Evolutionary conservation across 106 monocot species (phyloP).

Genomic region (Acorus calamus): DNA sequence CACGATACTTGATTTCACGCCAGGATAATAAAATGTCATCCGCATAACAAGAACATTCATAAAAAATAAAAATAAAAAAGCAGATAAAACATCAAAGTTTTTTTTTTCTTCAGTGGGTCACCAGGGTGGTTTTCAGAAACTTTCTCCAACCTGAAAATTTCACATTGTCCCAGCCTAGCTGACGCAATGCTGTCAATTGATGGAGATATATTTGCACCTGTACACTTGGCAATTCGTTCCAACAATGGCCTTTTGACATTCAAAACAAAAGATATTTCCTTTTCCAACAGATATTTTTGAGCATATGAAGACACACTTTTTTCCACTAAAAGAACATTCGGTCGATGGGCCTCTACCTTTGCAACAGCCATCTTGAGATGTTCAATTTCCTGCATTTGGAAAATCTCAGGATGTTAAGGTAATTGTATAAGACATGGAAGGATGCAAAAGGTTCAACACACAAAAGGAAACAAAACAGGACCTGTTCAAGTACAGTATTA

Average conservation of each 20-base stretch:
- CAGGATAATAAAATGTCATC: not conserved
- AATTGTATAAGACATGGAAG: too few species aligned
- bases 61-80: not conserved
- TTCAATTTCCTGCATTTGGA: slow-evolving; percentile 51
- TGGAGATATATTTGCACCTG: slow-evolving; percentile 64
- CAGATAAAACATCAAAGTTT: slow-evolving; percentile 56
- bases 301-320: slow-evolving; percentile 87
- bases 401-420: too few species aligned
- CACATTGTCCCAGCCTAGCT: slow-evolving; percentile 63
- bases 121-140: slow-evolving; percentile 24
- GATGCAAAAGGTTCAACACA: too few species aligned
- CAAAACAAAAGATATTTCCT: slow-evolving; percentile 90
- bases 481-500: slow-evolving; percentile 69
- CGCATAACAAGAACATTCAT: not conserved
- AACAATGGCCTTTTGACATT: slow-evolving; percentile 75
- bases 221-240: slow-evolving; percentile 78
- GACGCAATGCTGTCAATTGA: slow-evolving; percentile 54
- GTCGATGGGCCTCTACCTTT: slow-evolving; percentile 64
- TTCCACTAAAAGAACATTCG: slow-evolving; percentile 84
- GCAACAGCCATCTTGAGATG: slow-evolving; percentile 44
- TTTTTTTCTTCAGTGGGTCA: slow-evolving; percentile 35
- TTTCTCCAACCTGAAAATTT: slow-evolving; percentile 54
- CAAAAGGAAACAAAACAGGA: not conserved
- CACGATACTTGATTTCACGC: too few species aligned
- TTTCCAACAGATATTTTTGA: slow-evolving; percentile 63